A percentile compares a stretch with the other conserved stretches of the same genome.
These are phyloP conservation scores for Elongisporangium anandrum DNA, from an alignment of 352 stramenopile genomes.

Conservation along the genomic window DNA sequence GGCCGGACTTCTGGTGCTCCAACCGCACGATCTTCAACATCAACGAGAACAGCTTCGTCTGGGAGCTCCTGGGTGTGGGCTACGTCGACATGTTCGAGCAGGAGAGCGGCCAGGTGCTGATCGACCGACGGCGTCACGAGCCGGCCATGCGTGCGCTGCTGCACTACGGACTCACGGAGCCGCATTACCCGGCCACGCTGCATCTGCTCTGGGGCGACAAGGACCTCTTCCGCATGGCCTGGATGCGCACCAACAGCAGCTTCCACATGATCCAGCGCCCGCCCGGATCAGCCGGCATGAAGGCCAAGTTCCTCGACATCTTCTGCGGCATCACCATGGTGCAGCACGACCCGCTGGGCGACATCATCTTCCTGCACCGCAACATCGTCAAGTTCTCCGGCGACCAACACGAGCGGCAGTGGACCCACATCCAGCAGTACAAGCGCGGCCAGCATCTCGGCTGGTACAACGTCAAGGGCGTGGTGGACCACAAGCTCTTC, in stretches of 20 bases:
- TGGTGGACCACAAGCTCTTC: conserved; percentile 64
- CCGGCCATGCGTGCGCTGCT: conserved; percentile 49
- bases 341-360: conserved; percentile 43
- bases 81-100: conserved; percentile 75
- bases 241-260: conserved; percentile 63
- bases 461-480: conserved; percentile 50
- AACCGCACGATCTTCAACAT: conserved; percentile 74
- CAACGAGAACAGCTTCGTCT: conserved; percentile 50
- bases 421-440: conserved; percentile 60
- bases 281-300: conserved; percentile 36
- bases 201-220: conserved; percentile 75
- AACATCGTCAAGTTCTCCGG: conserved; percentile 66
- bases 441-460: conserved; percentile 33
- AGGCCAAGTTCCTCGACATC: conserved; percentile 30
- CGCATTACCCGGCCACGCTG: conserved; percentile 35
- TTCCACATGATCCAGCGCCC: conserved; percentile 63
- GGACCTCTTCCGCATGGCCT: conserved; percentile 77
- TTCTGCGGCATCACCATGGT: conserved; percentile 80
- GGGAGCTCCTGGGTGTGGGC: conserved; percentile 57
- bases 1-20: conserved; percentile 73
- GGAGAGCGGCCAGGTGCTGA: conserved; percentile 69
- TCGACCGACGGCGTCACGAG: conserved; percentile 42
- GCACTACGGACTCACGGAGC: conserved; percentile 44
- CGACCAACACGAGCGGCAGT: conserved; percentile 36
- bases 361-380: conserved; percentile 59